Evolutionary conservation across 2,329 filamentous ascomycete species (phyloP).

Genomic region (Botrytis sinoallii): DNA sequence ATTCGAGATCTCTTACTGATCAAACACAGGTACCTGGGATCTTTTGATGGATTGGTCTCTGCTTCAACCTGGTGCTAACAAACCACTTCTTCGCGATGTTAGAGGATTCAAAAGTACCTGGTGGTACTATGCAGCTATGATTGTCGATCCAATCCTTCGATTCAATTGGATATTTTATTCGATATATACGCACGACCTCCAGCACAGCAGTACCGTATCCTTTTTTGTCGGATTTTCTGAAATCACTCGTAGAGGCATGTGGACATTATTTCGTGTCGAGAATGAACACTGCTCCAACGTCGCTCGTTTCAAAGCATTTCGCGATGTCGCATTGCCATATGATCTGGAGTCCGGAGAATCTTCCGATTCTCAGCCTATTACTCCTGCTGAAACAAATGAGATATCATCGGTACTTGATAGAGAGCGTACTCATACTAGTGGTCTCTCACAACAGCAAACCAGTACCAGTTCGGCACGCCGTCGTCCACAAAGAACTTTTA

Average conservation of each 20-base stretch:
- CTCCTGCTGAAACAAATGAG: background rate
- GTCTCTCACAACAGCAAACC: conserved; percentile 28
- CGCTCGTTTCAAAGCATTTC: conserved; percentile 79
- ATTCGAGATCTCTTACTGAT: background rate
- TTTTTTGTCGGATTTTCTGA: conserved; percentile 79
- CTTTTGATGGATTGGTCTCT: conserved; percentile 94
- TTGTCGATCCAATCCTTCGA: conserved; percentile 77
- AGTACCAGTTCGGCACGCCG: conserved; percentile 19
- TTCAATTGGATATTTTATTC: conserved; percentile 91
- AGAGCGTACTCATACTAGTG: conserved; percentile 25
- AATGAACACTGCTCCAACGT: conserved; percentile 98
- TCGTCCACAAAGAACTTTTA: conserved; percentile 42
- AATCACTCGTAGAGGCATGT: conserved; percentile 80
- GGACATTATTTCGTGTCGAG: conserved; percentile 91
- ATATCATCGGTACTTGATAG: conserved; percentile 24
- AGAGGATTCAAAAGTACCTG: conserved; percentile 75
- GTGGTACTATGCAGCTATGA: conserved; percentile 84
- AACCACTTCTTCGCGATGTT: conserved; percentile 70
- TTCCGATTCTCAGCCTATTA: conserved; percentile 17
- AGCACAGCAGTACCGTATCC: conserved; percentile 79
- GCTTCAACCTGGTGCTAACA: conserved; percentile 69
- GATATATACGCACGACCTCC: conserved; percentile 73
- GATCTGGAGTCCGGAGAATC: conserved; percentile 25
- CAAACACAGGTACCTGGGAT: conserved; percentile 72
- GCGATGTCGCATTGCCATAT: conserved; percentile 86